Base-by-base conservation (phyloP, 1,139 yeast genomes). In the Scheffersomyces stambukii region DNA sequence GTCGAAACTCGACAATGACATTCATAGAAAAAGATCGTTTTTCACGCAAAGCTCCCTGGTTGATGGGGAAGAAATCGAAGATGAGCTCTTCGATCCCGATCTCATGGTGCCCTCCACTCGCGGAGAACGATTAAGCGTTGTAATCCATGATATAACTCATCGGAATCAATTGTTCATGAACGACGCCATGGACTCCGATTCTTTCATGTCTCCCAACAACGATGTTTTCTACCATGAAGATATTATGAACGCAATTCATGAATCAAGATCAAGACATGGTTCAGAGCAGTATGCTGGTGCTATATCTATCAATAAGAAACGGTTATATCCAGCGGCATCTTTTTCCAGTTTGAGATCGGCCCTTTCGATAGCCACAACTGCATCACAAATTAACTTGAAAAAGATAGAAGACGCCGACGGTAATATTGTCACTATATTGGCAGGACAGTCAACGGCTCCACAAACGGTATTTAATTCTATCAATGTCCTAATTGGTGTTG, bases 341-440 rank as follows among this genome's bases (percentile, higher is more conserved):
- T 59, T 66, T 37, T 55, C 69, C 6, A 55, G 64, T 35, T 29
- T 64, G 20, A 44, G 62, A 23, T 54, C 64, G 26, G 52, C 62
- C 3, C 41, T 66, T 12, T 60, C 71, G 2, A 39, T 46, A 15
- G 60, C 59, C 15, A 64, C 75, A 11, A 70, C 76, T 8, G 65
- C 76, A 2, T 66, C 71, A 17, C 77, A 80, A 12, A 53, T 81
- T 31, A 69, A 74, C 33, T 57, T 81, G 37, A 77, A 75, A 43
- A 76, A 74, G 43, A 73, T 83, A 11, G 93, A 83, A 48, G 82
- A 78, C 33, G 64, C 70, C 35, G 81, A 81, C 38, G 95, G 95
- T 4, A 75, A 77, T 31, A 61, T 77, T n/a, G 72, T 81, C 21
- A 81, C 91, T 1, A 76, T 83, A 31, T 67, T 83, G 24, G 82